Evolutionary conservation across 2,329 filamentous ascomycete species (phyloP).

Genomic region (Colletotrichum shisoi): DNA sequence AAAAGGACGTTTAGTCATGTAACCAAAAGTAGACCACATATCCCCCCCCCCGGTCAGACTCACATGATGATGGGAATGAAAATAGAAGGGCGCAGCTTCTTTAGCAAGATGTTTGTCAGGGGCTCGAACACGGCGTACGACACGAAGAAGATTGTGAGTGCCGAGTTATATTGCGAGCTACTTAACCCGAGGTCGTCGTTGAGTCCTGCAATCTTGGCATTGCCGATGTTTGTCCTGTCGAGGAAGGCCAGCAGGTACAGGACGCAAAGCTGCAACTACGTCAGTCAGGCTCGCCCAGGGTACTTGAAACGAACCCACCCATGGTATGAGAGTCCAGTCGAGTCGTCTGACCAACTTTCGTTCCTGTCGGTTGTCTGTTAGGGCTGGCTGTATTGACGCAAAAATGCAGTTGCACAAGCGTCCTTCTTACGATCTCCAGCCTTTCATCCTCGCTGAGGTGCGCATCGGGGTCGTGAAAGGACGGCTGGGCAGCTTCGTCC

Average conservation of each 20-base stretch:
- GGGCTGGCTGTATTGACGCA: no score
- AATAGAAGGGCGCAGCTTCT: constrained; percentile 75
- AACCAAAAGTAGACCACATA: no score
- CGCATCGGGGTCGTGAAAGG: constrained; percentile 4
- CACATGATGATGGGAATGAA: constrained; percentile 85
- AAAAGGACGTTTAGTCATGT: background rate
- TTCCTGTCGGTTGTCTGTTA: constrained; percentile 5
- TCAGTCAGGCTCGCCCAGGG: background rate
- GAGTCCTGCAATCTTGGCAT: constrained; percentile 58
- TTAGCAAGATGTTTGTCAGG: constrained; percentile 81
- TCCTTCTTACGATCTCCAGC: background rate
- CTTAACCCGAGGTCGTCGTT: constrained; percentile 54
- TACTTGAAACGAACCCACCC: background rate
- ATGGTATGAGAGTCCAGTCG: constrained; percentile 27
- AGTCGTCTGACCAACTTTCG: constrained; percentile 7
- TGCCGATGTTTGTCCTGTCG: constrained; percentile 60
- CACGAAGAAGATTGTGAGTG: constrained; percentile 71
- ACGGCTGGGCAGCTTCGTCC: background rate
- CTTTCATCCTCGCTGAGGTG: constrained; percentile 3
- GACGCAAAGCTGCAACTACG: constrained; percentile 2
- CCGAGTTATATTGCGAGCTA: constrained; percentile 66
- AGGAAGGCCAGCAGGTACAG: constrained; percentile 72
- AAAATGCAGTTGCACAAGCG: background rate
- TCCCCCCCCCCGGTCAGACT: background rate
- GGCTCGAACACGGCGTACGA: constrained; percentile 73